Conservation (phyloP, 1,139 yeast species). For the Blastobotrys aristatus region DNA sequence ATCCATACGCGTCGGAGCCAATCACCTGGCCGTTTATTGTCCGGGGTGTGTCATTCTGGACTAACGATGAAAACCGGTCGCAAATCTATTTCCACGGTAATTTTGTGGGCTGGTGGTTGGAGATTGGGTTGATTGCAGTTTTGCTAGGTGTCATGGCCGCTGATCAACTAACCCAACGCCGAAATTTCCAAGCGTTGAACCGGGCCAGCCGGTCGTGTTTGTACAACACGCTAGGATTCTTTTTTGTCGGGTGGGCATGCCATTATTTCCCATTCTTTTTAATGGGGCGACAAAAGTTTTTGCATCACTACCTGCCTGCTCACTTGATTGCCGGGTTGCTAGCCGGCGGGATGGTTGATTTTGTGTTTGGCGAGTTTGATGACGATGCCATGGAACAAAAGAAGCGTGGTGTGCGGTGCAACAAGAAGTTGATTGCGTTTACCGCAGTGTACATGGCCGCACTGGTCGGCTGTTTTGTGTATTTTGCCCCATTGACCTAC, state of each 20-base stretch:
- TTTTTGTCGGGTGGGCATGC: slow-evolving; percentile 89
- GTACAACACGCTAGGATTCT: slow-evolving; percentile 77
- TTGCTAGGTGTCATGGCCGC: slow-evolving; percentile 61
- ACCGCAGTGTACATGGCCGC: slow-evolving; percentile 42
- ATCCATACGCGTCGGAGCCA: slow-evolving; percentile 95
- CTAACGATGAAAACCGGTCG: slow-evolving; percentile 49
- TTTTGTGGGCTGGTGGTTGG: slow-evolving; percentile 88
- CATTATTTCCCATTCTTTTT: slow-evolving; percentile 68
- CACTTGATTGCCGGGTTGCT: slow-evolving; percentile 84
- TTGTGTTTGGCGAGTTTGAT: slow-evolving; percentile 56
- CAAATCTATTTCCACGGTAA: slow-evolving; percentile 93
- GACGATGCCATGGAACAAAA: slow-evolving; percentile 23
- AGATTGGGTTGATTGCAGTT: slow-evolving; percentile 61
- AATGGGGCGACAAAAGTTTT: slow-evolving; percentile 91
- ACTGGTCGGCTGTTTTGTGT: slow-evolving; percentile 61
- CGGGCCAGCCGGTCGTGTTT: slow-evolving; percentile 65
- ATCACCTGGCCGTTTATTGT: slow-evolving; percentile 89
- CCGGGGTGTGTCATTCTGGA: slow-evolving; percentile 96
- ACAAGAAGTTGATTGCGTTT: slow-evolving; percentile 33
- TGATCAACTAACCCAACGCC: slow-evolving; percentile 73
- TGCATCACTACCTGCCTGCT: slow-evolving; percentile 98
- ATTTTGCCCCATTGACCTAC: slow-evolving; percentile 79
- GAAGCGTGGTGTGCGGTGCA: slow-evolving; percentile 17
- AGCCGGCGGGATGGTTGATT: slow-evolving; percentile 77
- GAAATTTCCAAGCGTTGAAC: slow-evolving; percentile 56